Base-by-base conservation (phyloP, 1,284 basidiomycete genomes). In the Rhodotorula sp. region DNA sequence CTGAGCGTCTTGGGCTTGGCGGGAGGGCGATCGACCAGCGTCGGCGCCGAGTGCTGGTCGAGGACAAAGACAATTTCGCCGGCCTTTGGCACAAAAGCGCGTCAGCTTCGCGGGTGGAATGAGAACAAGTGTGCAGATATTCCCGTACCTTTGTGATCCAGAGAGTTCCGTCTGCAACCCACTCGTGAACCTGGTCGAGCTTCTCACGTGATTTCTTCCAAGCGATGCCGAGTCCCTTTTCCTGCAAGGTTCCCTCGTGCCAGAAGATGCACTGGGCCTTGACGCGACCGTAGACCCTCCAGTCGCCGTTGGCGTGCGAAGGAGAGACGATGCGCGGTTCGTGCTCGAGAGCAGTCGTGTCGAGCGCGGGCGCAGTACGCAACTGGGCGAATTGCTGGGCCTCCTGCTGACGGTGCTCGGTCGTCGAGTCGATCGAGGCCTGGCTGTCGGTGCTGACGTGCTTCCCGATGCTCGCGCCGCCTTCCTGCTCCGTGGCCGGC, bases 221-320 rank as follows among this genome's bases (percentile, higher is more conserved):
- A 26, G 26, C 29, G 54, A 58, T 31, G 7, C 26, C 43, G 52
- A 51, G n/a, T 5, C 52, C 46, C 60, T 62, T 69, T 12, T 62
- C 26, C 26, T 26, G 47, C 51, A 64, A 23, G 21, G 58, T 52
- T 5, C 62, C 62, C 14, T 69, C 62, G 15, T 57, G 46, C 73
- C 73, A 75, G 8, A 72, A 23, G 7, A 75, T 51, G 43, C 70
- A 62, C 8, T 57, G 31, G 7, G 66, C 71, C 62, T 64, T 59
- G 58, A 75, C 69, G 12, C 59, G 47, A 3, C 68, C 68, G 48
- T 39, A 75, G 16, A 71, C 65, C 54, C 39, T 58, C 68, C 71
- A 70, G 51, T 75, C 71, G 26, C 71, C 74, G 21, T 65, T 64
- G 62, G 58, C 66, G 20, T 57, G n/a, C 23, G 61, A 66, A 16